A percentile compares a stretch with the other conserved stretches of the same genome.
Evolutionary conservation across 352 stramenopile genomes (phyloP).

Genomic region (Globisporangium abappressorium): DNA sequence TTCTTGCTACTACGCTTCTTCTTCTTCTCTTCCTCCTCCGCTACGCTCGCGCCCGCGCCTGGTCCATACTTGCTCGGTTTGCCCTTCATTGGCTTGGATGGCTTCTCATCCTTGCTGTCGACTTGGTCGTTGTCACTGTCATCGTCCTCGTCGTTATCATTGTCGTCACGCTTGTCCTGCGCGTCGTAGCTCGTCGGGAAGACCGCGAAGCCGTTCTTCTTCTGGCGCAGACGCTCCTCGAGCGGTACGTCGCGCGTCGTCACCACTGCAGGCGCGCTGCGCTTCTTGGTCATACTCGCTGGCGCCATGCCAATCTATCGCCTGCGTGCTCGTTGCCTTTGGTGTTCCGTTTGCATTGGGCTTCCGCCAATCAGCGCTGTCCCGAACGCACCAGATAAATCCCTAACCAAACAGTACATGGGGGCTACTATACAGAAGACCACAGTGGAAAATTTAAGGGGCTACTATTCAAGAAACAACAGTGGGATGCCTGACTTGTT

Average conservation of each 20-base stretch:
- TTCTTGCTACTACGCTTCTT: conserved; percentile 78
- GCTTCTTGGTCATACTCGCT: conserved; percentile 13
- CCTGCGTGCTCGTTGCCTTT: not conserved
- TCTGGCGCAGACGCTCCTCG: conserved; percentile 70
- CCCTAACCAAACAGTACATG: not conserved
- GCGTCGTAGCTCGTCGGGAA: conserved; percentile 15
- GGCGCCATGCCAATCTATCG: conserved; percentile 7
- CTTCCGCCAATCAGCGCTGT: conserved; percentile 11
- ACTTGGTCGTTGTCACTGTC: not conserved
- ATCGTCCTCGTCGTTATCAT: not conserved
- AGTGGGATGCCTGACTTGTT: not conserved
- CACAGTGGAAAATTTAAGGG: not conserved
- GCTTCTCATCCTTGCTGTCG: conserved; percentile 11
- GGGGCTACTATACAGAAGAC: not conserved
- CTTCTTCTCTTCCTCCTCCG: conserved; percentile 16
- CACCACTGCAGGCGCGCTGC: not conserved
- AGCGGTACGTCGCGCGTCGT: conserved; percentile 65
- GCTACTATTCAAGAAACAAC: not conserved
- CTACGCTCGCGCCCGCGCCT: conserved; percentile 3
- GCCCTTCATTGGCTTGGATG: conserved; percentile 13
- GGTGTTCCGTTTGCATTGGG: not conserved
- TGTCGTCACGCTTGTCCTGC: not conserved
- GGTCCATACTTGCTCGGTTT: conserved; percentile 19
- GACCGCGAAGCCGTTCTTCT: conserved; percentile 71
- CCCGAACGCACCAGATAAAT: conserved; percentile 5